These are phyloP conservation scores for Leishmania lainsoni DNA, from an alignment of 208 protist species.

Conservation along the genomic window DNA sequence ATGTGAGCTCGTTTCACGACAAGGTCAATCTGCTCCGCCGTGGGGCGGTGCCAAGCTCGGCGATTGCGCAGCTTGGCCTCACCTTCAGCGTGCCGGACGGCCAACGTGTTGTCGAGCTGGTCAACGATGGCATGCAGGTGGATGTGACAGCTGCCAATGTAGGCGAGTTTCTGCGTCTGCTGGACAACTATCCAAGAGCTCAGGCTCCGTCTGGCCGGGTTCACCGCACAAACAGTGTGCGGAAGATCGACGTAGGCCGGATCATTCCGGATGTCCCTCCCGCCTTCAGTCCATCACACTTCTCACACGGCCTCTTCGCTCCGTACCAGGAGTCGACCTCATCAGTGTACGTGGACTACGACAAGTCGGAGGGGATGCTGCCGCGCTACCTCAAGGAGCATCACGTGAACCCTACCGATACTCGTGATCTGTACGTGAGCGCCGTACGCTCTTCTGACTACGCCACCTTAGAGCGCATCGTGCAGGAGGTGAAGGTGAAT, in stretches of 20 bases:
- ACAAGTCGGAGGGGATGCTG: conserved; percentile 64
- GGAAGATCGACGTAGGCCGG: conserved; percentile 49
- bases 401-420: conserved; percentile 21
- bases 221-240: conserved; percentile 70
- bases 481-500: conserved; percentile 44
- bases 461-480: conserved; percentile 44
- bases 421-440: conserved; percentile 35
- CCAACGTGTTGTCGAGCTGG: conserved; percentile 64
- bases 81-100: conserved; percentile 74
- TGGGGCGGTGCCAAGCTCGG: conserved; percentile 37
- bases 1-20: conserved; percentile 41
- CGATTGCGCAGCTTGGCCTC: conserved; percentile 60
- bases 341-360: conserved; percentile 74
- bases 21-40: conserved; percentile 49
- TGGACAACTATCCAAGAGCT: conserved; percentile 36
- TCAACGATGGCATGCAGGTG: conserved; percentile 76
- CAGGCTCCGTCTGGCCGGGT: conserved; percentile 31
- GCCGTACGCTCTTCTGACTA: conserved; percentile 47
- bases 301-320: conserved; percentile 73
- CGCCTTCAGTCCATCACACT: conserved; percentile 82
- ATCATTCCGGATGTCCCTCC: conserved; percentile 41
- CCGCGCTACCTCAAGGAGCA: conserved; percentile 55
- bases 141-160: conserved; percentile 68
- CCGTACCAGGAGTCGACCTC: conserved; percentile 59
- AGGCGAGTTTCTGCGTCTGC: conserved; percentile 65